A percentile compares a stretch with the other conserved stretches of the same genome.
Conservation (phyloP, 2,329 filamentous ascomycete genomes). For the Ophiosphaerella narmari region DNA sequence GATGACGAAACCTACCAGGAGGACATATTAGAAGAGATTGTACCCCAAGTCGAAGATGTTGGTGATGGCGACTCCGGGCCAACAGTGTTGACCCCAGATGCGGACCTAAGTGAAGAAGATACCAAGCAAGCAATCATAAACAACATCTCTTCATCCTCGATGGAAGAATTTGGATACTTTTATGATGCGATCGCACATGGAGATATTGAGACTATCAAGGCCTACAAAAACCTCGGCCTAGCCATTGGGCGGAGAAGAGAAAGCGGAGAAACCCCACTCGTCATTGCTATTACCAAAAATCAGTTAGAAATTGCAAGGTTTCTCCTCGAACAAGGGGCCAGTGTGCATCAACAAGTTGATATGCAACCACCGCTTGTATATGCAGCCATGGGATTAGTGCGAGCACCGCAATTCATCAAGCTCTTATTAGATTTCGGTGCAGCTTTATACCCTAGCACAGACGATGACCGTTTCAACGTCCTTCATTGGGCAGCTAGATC, state of each 20-base stretch:
- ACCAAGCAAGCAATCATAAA: background rate
- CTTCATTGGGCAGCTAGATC: slow-evolving; percentile 24
- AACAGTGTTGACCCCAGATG: background rate
- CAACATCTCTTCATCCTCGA: background rate
- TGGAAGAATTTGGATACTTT: slow-evolving; percentile 1
- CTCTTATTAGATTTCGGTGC: slow-evolving; percentile 25
- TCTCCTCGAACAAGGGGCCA: slow-evolving; percentile 18
- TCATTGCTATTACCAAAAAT: slow-evolving; percentile 15
- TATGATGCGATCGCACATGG: slow-evolving; percentile 9
- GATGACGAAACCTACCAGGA: background rate
- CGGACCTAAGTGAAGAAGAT: background rate
- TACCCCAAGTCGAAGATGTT: background rate
- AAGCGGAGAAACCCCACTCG: slow-evolving; percentile 14
- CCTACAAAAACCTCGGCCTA: background rate
- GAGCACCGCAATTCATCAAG: slow-evolving; percentile 14
- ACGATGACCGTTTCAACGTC: slow-evolving; percentile 10
- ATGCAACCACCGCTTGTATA: slow-evolving; percentile 14
- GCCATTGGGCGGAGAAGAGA: no score
- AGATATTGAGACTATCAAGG: slow-evolving; percentile 8
- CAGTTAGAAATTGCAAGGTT: slow-evolving; percentile 13
- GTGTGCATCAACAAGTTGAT: slow-evolving; percentile 8
- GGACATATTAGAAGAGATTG: background rate
- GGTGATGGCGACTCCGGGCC: background rate
- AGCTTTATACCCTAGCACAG: slow-evolving; percentile 5
- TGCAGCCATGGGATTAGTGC: slow-evolving; percentile 9